These are phyloP conservation scores for Eucalyptus fibrosa DNA, from an alignment of 345 rosid genomes.

Conservation along the genomic window DNA sequence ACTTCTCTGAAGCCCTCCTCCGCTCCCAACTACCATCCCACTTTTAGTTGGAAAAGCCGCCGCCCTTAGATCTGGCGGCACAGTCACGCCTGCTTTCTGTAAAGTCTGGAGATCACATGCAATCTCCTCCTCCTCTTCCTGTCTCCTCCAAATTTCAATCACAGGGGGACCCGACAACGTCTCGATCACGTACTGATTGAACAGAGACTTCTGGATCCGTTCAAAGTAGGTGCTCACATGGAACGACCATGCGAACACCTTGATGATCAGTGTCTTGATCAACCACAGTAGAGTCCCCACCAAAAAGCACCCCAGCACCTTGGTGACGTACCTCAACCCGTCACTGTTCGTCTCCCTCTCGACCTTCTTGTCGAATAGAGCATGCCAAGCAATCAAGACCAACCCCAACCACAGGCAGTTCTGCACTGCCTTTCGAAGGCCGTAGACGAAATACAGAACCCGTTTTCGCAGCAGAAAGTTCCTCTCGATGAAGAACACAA, in stretches of 20 bases:
- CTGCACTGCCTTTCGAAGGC: too few species aligned
- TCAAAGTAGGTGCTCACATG: constrained; percentile 94
- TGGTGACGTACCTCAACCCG: constrained; percentile 35
- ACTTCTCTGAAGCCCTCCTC: constrained; percentile 18
- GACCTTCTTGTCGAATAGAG: too few species aligned
- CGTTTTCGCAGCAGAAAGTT: too few species aligned
- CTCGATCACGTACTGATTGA: constrained; percentile 69
- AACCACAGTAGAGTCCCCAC: constrained; percentile 73
- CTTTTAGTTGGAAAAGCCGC: constrained; percentile 9
- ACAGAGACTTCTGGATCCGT: constrained; percentile 79
- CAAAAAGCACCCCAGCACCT: constrained; percentile 51
- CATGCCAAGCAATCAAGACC: too few species aligned
- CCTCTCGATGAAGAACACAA: too few species aligned
- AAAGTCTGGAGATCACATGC: constrained; percentile 16
- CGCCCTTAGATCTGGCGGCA: constrained; percentile 31
- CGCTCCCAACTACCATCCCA: constrained; percentile 23
- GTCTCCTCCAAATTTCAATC: constrained; percentile 27
- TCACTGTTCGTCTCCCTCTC: not conserved
- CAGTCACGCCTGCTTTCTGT: constrained; percentile 25
- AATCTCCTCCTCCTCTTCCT: constrained; percentile 27
- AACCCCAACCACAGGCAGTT: too few species aligned
- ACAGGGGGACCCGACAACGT: constrained; percentile 70
- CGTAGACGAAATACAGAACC: too few species aligned
- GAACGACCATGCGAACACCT: constrained; percentile 81
- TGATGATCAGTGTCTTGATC: constrained; percentile 65